phyloP scores from a whole-genome alignment of 2,329 filamentous ascomycete species.

The Tothia fuscella region DNA sequence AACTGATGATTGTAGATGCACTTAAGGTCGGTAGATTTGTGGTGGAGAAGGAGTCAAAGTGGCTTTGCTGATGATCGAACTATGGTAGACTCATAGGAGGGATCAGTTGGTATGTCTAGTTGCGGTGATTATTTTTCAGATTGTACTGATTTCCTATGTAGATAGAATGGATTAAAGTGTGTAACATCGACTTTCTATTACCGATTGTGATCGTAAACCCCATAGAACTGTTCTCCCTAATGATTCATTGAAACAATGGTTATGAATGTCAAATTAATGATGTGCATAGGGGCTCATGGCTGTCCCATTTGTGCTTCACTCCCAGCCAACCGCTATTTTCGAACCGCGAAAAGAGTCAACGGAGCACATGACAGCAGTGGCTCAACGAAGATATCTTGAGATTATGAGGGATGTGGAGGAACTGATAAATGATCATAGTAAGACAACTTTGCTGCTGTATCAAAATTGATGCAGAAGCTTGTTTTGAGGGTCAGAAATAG shows the following conservation, averaged over 20 bases:
- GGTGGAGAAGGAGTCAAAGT: conserved; percentile 14
- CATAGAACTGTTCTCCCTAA: not conserved
- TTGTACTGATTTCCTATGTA: conserved; percentile 18
- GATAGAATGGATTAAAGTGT: conserved; percentile 88
- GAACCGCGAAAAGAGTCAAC: conserved; percentile 55
- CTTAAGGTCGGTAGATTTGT: conserved; percentile 40
- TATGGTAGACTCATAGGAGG: conserved; percentile 64
- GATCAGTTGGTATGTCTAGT: conserved; percentile 77
- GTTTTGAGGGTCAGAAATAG: not conserved
- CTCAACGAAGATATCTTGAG: conserved; percentile 82
- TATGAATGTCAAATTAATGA: not conserved
- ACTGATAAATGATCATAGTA: conserved; percentile 87
- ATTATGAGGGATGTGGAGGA: conserved; percentile 89
- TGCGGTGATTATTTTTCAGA: conserved; percentile 7
- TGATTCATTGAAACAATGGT: not conserved
- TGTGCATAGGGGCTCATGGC: conserved; percentile 33
- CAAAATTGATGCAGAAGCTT: not conserved
- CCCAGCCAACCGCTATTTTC: conserved; percentile 81
- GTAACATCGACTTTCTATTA: not conserved
- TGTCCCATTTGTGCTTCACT: conserved; percentile 92
- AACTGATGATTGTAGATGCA: conserved; percentile 38
- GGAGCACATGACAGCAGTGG: conserved; percentile 61
- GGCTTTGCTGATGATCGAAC: conserved; percentile 10
- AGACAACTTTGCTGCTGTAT: conserved; percentile 18
- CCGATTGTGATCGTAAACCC: too few species aligned